A percentile compares a stretch with the other conserved stretches of the same genome.
These are phyloP conservation scores for Allium cepa DNA, from an alignment of 106 monocot species.

Conservation along the genomic window DNA sequence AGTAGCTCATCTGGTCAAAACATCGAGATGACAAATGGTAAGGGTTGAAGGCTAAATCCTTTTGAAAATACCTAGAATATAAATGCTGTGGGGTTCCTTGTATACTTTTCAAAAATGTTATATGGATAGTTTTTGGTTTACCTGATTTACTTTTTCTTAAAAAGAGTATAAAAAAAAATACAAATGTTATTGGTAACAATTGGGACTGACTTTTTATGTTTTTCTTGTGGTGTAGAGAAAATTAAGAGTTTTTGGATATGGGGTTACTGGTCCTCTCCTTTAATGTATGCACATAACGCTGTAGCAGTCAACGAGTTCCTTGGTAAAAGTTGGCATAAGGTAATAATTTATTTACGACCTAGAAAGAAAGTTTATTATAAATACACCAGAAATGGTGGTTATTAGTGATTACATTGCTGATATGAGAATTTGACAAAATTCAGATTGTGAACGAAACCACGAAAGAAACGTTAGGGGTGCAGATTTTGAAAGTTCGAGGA, in stretches of 20 bases:
- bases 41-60: too few relatives aligned
- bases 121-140: too few relatives aligned
- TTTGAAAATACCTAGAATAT: too few relatives aligned
- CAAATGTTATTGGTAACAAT: not conserved
- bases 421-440: not conserved
- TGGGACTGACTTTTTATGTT: not conserved
- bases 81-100: too few relatives aligned
- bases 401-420: not conserved
- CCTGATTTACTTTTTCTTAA: too few relatives aligned
- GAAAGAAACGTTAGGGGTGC: constrained; percentile 14
- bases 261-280: constrained; percentile 53
- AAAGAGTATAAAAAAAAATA: not conserved
- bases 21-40: too few relatives aligned
- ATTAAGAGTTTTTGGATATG: constrained; percentile 51
- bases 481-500: constrained; percentile 17
- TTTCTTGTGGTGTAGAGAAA: constrained; percentile 16
- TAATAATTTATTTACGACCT: constrained; percentile 3
- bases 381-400: too few relatives aligned
- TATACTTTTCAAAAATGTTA: too few relatives aligned
- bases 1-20: too few relatives aligned
- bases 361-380: too few relatives aligned
- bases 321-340: constrained; percentile 30
- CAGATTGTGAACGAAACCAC: constrained; percentile 11
- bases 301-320: constrained; percentile 43
- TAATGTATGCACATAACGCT: constrained; percentile 49